Percentiles rank a stretch among this genome's conserved stretches.
These are phyloP conservation scores for Nicotiana otophora DNA, from an alignment of 257 asterid species.

Conservation along the genomic window DNA sequence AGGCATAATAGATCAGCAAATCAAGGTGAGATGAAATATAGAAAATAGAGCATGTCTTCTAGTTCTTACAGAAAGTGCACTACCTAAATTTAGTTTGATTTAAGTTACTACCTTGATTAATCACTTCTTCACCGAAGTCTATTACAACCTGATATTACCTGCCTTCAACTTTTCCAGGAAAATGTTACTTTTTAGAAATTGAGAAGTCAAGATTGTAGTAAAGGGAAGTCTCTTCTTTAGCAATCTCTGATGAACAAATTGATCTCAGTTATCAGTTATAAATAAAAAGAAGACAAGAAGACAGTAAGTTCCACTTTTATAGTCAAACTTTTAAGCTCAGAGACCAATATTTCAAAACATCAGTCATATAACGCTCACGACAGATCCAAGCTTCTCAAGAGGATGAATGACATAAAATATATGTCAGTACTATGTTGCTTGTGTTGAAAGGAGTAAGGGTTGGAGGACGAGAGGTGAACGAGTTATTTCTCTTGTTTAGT, in stretches of 20 bases:
- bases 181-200: not conserved
- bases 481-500: not conserved
- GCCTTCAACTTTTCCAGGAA: not conserved
- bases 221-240: not conserved
- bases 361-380: not conserved
- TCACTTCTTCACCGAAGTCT: not conserved
- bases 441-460: not conserved
- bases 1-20: not conserved
- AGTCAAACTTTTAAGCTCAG: not conserved
- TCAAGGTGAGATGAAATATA: not conserved
- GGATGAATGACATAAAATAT: not conserved
- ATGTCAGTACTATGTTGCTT: not conserved
- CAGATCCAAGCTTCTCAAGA: not conserved
- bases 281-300: not conserved
- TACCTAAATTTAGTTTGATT: not conserved
- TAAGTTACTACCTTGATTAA: not conserved
- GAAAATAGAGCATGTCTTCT: not conserved
- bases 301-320: not conserved
- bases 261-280: not conserved
- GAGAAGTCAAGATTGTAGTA: not conserved
- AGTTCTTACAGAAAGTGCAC: not conserved
- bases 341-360: not conserved
- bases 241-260: not conserved
- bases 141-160: not conserved
- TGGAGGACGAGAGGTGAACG: not conserved